These are phyloP conservation scores for Curvularia hawaiiensis DNA, from an alignment of 2,329 filamentous ascomycete genomes.

Conservation along the genomic window DNA sequence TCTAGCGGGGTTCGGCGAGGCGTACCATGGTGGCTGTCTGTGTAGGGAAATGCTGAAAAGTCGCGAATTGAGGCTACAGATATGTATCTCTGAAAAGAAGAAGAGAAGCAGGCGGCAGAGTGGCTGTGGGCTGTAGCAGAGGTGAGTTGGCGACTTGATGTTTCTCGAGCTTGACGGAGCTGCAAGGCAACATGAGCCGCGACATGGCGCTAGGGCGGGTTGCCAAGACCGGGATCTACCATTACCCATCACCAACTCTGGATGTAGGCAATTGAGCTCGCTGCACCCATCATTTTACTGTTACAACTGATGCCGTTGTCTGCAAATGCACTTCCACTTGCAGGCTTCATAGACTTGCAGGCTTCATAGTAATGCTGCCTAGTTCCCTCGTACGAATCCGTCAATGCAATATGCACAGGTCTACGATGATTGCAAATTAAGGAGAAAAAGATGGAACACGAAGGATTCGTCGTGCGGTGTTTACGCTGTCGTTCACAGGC, in stretches of 20 bases:
- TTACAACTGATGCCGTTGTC: too few relatives aligned
- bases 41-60: constrained; percentile 3
- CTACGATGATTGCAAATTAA: neutral
- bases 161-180: constrained; percentile 30
- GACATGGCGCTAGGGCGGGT: constrained; percentile 21
- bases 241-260: neutral
- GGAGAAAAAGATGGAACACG: neutral
- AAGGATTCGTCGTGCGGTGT: neutral
- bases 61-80: neutral
- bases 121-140: constrained; percentile 6
- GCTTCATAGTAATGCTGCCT: neutral
- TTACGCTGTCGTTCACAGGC: neutral
- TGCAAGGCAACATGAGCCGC: constrained; percentile 38
- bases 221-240: constrained; percentile 25
- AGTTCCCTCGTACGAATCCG: neutral
- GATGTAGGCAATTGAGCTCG: neutral
- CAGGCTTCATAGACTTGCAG: neutral
- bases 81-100: neutral
- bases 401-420: neutral
- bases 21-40: constrained; percentile 41
- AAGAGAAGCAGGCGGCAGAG: neutral
- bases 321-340: too few relatives aligned
- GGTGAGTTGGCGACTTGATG: constrained; percentile 24
- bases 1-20: constrained; percentile 30
- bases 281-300: neutral